Base-by-base conservation (phyloP, 2,329 filamentous ascomycete genomes). In the Atkinsonella texensis region DNA sequence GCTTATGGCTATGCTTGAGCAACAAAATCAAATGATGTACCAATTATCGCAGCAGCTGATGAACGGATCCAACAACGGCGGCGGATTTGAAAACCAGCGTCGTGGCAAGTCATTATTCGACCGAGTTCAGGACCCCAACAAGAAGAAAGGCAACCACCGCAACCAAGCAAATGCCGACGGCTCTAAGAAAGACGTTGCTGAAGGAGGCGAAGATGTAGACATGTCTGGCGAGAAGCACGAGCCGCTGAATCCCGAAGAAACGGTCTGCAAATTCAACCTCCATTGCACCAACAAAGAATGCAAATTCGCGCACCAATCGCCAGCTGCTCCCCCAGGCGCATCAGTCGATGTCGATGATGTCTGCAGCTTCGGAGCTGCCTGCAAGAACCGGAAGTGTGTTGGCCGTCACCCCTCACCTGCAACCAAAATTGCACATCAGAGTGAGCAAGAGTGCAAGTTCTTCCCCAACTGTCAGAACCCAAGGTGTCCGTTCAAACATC, bases 301-400 rank as follows among this genome's bases (percentile, higher is more conserved):
- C 71, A 85, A 84, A 58, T 98, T 89, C 66, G 93, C 89, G 17
- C 93, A 98, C 63, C 91, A 96, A 70, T 95, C 90, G 15, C 89
- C 93, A 2, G 89, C 87, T 2, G 90, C 91, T 33, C 85, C 88
- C 3, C 84, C 85, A 2, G 87, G 85, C 31, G 80, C 79, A 2
- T 77, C 83, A 0, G 75, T 97, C 53, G 93, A 97, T 65, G 76
- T 90, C 58, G 80, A 76, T 53, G 89, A 95, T 61, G 75, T 78
- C 17, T 98, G 93, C 72, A 79, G 79, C 17, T 97, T 87, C 60
- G 91, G 89, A 18, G 89, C 83, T 2, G 89, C 89, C 9, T 98
- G 93, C 80, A 95, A 93, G 71, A 98, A 97, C 74, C 79, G 81
- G 62, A 97, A 97, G 71, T 98, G 93, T 64, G 87, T 86, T 9